Evolutionary conservation across 2,329 filamentous ascomycete genomes (phyloP), one percentile per base, ranked within the genome.

Genomic region (Claviceps cyperi): DNA sequence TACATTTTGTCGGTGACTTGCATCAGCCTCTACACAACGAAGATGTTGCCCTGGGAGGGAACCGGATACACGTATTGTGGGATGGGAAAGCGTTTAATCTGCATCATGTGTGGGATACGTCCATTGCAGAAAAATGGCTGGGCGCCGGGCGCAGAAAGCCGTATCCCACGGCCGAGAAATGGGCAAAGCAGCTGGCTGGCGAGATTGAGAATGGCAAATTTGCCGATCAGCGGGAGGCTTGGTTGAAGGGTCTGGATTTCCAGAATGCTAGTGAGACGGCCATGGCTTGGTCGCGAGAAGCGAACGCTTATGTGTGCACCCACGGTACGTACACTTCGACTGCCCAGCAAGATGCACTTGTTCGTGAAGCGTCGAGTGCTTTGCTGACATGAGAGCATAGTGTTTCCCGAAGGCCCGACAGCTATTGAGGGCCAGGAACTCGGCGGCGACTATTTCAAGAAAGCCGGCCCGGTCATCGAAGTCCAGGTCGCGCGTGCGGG

Each of bases 31-130:
- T 84, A 51, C 81, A 84, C 62, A 76, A 76, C 49, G 81, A 84
- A 64, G 72, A 81, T 50, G 74, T 82, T 6, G 70, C 73, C 2
- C 67, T 73, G 21, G 84, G 84, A 49, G 84, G 84, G 0, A 89
- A 88, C 56, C 74, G 75, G 11, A 83, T 88, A 56, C 63, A 70
- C 14, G 83, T 88, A 1, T 68, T 66, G 15, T 88, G 81, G 66
- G 69, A 79, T 24, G 73, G 72, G 3, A 62, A 64, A 32, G 63
- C 69, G 28, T 72, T 76, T 50, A 88, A 88, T 60, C 71, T 88
- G 41, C 84, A 88, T 59, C 74, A 82, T 51, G 77, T 86, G 15
- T 88, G 84, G 84, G 84, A 88, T 60, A 78, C 75, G 49, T 77
- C 75, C 56, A 86, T 87, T 54, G 74, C 78, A 0, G 81, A 84